Evolutionary conservation across 208 protist genomes (phyloP).

Genomic region (Trichomonas vaginalis): DNA sequence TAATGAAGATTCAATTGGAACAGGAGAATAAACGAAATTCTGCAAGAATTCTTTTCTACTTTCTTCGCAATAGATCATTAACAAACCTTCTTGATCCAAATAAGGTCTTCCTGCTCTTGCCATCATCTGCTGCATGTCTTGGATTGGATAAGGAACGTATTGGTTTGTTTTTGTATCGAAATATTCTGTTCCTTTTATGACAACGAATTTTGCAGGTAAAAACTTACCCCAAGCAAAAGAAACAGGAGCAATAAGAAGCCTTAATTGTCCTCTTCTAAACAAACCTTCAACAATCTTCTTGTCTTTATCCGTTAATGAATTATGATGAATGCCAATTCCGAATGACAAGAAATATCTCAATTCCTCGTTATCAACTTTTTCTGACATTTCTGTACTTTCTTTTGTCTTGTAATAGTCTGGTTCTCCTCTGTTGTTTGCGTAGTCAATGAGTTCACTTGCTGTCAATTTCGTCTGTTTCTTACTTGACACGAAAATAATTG

Average conservation of each 20-base stretch:
- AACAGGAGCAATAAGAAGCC: conserved; percentile 79
- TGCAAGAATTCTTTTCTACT: conserved; percentile 97
- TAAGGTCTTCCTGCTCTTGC: conserved; percentile 85
- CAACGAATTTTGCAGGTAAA: conserved; percentile 95
- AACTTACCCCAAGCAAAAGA: conserved; percentile 99
- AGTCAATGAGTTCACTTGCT: conserved; percentile 6
- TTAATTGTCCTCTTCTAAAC: not conserved
- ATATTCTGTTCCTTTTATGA: conserved; percentile 99
- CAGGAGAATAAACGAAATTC: conserved; percentile 64
- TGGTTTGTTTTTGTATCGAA: conserved; percentile 80
- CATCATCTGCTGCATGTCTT: conserved; percentile 98
- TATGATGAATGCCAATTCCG: conserved; percentile 97
- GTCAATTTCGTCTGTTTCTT: conserved; percentile 51
- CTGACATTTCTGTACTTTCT: not conserved
- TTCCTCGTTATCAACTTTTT: conserved; percentile 26
- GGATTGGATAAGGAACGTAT: conserved; percentile 96
- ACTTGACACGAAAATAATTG: conserved; percentile 95
- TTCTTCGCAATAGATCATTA: conserved; percentile 83
- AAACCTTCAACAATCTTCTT: conserved; percentile 45
- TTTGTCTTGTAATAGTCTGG: not conserved
- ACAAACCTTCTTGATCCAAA: conserved; percentile 39
- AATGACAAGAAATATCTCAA: conserved; percentile 76
- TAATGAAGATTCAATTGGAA: conserved; percentile 93
- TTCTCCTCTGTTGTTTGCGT: not conserved
- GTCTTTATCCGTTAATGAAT: conserved; percentile 60